These are phyloP conservation scores for Solanum corneliomulleri DNA, from an alignment of 257 asterid species.

Conservation along the genomic window DNA sequence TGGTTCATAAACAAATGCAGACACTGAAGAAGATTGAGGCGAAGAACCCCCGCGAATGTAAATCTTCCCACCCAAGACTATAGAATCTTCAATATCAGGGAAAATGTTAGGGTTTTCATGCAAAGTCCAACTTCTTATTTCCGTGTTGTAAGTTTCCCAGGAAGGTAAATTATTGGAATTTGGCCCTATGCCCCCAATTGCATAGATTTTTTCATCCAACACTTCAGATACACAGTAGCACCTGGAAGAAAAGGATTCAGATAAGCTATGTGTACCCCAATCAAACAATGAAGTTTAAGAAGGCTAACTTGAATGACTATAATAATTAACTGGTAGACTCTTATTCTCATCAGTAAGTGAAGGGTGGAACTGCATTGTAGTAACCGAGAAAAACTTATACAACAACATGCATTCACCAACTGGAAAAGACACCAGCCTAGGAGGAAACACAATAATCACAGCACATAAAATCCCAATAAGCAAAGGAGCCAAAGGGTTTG, in stretches of 20 bases:
- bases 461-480: neutral
- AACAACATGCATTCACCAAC: neutral
- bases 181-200: conserved; percentile 66
- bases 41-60: conserved; percentile 37
- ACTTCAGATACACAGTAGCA: conserved; percentile 57
- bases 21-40: conserved; percentile 20
- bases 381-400: neutral
- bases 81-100: conserved; percentile 49
- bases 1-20: conserved; percentile 45
- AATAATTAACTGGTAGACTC: neutral
- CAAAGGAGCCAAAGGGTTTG: neutral
- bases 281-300: neutral
- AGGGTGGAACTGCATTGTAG: neutral
- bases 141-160: conserved; percentile 49
- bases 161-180: conserved; percentile 42
- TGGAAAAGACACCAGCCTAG: neutral
- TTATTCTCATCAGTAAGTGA: neutral
- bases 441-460: neutral
- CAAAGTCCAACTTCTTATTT: conserved; percentile 40
- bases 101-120: conserved; percentile 26
- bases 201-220: conserved; percentile 46
- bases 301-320: neutral
- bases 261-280: neutral
- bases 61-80: conserved; percentile 52
- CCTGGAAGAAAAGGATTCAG: conserved; percentile 24